Evolutionary conservation across 2,329 filamentous ascomycete genomes (phyloP).

Genomic region (Talaromyces sp.): DNA sequence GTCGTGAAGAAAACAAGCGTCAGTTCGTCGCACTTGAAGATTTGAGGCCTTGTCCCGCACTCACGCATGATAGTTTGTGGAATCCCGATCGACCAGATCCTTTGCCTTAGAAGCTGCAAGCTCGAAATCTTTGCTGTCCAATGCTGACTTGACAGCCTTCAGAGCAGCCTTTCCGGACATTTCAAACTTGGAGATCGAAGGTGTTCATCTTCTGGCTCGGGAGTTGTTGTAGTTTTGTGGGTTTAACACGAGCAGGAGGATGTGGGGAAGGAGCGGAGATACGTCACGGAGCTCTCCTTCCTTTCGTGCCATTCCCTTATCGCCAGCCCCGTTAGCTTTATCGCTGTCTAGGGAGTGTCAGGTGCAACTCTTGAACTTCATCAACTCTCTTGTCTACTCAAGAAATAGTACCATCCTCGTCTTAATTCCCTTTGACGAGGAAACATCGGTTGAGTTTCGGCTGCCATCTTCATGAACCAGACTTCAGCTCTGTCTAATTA

Average conservation of each 20-base stretch:
- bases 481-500: neutral
- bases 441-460: neutral
- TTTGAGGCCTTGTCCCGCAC: constrained; percentile 29
- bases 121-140: constrained; percentile 76
- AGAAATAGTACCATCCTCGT: neutral
- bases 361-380: neutral
- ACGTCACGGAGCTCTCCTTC: constrained; percentile 5
- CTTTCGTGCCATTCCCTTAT: constrained; percentile 6
- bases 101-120: constrained; percentile 69
- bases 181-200: constrained; percentile 25
- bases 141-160: constrained; percentile 75
- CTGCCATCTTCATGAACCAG: neutral
- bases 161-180: constrained; percentile 66
- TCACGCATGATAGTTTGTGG: constrained; percentile 78
- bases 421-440: neutral
- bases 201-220: constrained; percentile 6
- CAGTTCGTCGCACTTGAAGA: constrained; percentile 20
- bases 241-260: neutral
- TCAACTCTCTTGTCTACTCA: neutral
- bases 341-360: neutral
- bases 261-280: constrained; percentile 17
- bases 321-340: neutral
- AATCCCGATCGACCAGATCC: constrained; percentile 68
- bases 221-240: constrained; percentile 8
- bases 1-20: constrained; percentile 2